Evolutionary conservation across 2,329 filamentous ascomycete genomes (phyloP), one percentile per base, ranked within the genome.

Genomic region (Fusarium sp.): DNA sequence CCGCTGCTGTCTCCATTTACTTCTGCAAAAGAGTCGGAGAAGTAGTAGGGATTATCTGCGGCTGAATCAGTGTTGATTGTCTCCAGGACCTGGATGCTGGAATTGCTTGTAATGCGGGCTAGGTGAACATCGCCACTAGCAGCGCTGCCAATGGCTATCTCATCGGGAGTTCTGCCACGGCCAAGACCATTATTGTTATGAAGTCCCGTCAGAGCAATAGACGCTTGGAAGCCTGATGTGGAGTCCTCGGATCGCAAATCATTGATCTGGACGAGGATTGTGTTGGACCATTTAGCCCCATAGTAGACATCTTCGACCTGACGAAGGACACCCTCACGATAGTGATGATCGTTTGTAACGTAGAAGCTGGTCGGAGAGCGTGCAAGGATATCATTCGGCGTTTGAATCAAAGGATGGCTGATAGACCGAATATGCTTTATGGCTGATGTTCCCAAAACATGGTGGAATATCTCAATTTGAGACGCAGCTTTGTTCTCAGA

Each of bases 41-140:
- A 91, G 75, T 85, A 90, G 68, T 75, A 84, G 0, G 88, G 88
- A 63, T 91, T 91, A 69, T 91, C 88, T 14, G 86, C 77, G 5
- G 80, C 70, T 2, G 80, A 79, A 36, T 85, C 82, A 5, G 88
- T 63, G 1, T 78, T 63, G 17, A 89, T 65, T 0, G 76, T 74
- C 17, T 67, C 44, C 1, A 58, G 66, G 7, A 89, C 56, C 3
- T 61, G 5, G 6, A 79, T 69, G 13, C 34, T 61, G 7, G 69
- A 53, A 2, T 70, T 58, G 1, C 42, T 40, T 4, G 76, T 71
- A 15, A 79, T 52, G 18, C 71, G 54, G 17, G 78, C 81, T 13
- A 87, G 74, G 56, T 85, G 81, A n/a, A 90, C 54, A 1, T 77
- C 70, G 0, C 86, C 88, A 10, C 82, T 82, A 2, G 76, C 65